Conservation (phyloP, 768 basidiomycete genomes). For the Collybia nuda region DNA sequence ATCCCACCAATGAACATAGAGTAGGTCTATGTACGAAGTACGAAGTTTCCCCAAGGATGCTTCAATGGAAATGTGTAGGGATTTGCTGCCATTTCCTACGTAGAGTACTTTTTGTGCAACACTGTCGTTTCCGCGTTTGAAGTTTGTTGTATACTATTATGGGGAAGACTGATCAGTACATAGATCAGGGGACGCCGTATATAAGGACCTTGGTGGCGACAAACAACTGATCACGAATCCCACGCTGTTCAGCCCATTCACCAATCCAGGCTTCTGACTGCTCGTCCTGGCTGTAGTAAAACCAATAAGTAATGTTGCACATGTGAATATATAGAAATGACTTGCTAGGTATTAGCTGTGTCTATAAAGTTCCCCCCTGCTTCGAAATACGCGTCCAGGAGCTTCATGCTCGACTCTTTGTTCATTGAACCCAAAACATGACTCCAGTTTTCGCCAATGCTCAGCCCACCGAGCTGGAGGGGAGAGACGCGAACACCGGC, state of each 20-base stretch:
- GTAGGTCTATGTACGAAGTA: slow-evolving; percentile 45
- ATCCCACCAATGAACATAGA: slow-evolving; percentile 54
- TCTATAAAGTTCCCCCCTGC: slow-evolving; percentile 17
- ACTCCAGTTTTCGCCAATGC: slow-evolving; percentile 40
- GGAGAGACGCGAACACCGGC: slow-evolving; percentile 43
- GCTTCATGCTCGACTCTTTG: neutral
- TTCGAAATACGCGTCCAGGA: slow-evolving; percentile 12
- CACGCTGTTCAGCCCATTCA: slow-evolving; percentile 48
- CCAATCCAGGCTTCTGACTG: slow-evolving; percentile 54
- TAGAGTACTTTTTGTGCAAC: slow-evolving; percentile 36
- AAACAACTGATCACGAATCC: slow-evolving; percentile 47
- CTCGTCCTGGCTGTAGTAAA: slow-evolving; percentile 44
- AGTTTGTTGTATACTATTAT: slow-evolving; percentile 28
- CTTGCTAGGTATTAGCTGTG: slow-evolving; percentile 14
- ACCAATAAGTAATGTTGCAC: neutral
- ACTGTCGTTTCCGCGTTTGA: slow-evolving; percentile 21
- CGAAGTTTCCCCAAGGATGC: slow-evolving; percentile 46
- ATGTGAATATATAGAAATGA: neutral
- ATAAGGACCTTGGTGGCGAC: slow-evolving; percentile 40
- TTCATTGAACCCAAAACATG: slow-evolving; percentile 22
- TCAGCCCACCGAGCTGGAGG: slow-evolving; percentile 40
- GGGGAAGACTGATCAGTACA: too few relatives aligned
- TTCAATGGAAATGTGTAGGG: slow-evolving; percentile 37
- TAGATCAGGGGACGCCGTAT: neutral
- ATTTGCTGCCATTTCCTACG: slow-evolving; percentile 48